These are phyloP conservation scores for Pleurotus cornucopiae DNA, from an alignment of 768 basidiomycete genomes.

Conservation along the genomic window DNA sequence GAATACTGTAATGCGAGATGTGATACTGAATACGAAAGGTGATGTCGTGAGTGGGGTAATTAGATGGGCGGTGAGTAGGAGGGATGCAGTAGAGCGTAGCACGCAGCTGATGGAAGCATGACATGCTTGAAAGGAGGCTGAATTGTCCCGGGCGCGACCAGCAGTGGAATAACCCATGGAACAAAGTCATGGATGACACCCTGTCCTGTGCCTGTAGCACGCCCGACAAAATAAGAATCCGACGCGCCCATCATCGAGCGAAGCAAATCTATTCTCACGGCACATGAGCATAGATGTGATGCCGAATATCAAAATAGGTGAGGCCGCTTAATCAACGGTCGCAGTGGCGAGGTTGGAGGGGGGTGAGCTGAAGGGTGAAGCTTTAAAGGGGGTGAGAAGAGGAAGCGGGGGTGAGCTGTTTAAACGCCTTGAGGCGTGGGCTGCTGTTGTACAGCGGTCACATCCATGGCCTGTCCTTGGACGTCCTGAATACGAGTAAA, in stretches of 20 bases:
- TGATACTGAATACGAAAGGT: background rate
- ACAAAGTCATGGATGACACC: too few relatives aligned
- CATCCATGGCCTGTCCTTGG: slow-evolving; percentile 60
- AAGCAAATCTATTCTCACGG: background rate
- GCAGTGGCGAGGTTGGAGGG: background rate
- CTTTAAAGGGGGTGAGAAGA: background rate
- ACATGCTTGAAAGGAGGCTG: too few relatives aligned
- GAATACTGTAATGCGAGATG: background rate
- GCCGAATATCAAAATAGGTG: background rate
- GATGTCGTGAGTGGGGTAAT: background rate
- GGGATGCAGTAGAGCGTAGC: too few relatives aligned
- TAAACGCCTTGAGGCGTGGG: slow-evolving; percentile 71
- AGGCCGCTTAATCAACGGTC: background rate
- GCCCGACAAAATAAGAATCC: background rate
- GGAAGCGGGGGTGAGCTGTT: background rate
- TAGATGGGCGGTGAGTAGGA: too few relatives aligned
- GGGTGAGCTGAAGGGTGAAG: background rate
- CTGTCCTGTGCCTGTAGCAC: background rate
- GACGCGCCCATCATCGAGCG: background rate
- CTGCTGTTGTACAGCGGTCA: slow-evolving; percentile 55
- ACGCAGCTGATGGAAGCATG: too few relatives aligned
- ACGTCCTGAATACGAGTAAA: slow-evolving; percentile 39
- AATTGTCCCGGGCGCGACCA: too few relatives aligned
- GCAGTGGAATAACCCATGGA: too few relatives aligned
- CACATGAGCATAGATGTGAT: slow-evolving; percentile 3